Base-by-base conservation (phyloP, 768 basidiomycete species). In the Trametes elegans region DNA sequence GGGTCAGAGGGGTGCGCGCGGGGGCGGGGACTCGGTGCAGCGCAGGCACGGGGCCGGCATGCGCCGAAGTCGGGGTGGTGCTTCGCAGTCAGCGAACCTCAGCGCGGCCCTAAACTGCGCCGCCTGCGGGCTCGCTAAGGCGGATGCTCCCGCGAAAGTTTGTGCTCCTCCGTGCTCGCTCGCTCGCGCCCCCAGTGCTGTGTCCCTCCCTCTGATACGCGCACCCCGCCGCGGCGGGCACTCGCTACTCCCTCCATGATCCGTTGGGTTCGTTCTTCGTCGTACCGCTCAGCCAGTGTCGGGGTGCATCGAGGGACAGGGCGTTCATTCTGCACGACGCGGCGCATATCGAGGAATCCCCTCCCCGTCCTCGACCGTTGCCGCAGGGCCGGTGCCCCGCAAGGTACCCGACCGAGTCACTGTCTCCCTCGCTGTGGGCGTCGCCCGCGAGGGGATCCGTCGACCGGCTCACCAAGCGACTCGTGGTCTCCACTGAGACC, bases 61-160 rank as follows among this genome's bases (percentile, higher is more conserved):
- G 42, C n/a, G 41, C 51, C 51, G 51, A 53, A 27, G 29, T 18
- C 28, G 45, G 21, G 21, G 23, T 53, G 51, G 45, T 38, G 23
- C 42, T 53, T 53, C 34, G 36, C 35, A 45, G 51, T 53, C 51
- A 53, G 51, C 51, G 51, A 53, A 53, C 34, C 34, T 53, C 51
- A 28, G 42, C 42, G 26, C n/a, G 26, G 40, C 42, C 38, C 42
- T 38, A 53, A 53, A 53, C 51, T 53, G 51, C 51, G 51, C 51
- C 51, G 51, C 51, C 42, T 44, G 36, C 43, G 31, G 21, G 9
- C 41, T 52, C 50, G 51, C 51, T 43, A 26, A 26, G 32, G 26
- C 51, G 26, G 14, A 32, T 36, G 21, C 51, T 53, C 51, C 51
- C 51, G 51, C 51, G 51, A 53, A 53, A 23, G 40, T 53, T 53